Evolutionary conservation across 805 yeast genomes (phyloP), one percentile per base, ranked within the genome.

Genomic region (Sungouiozyma intestinalis): DNA sequence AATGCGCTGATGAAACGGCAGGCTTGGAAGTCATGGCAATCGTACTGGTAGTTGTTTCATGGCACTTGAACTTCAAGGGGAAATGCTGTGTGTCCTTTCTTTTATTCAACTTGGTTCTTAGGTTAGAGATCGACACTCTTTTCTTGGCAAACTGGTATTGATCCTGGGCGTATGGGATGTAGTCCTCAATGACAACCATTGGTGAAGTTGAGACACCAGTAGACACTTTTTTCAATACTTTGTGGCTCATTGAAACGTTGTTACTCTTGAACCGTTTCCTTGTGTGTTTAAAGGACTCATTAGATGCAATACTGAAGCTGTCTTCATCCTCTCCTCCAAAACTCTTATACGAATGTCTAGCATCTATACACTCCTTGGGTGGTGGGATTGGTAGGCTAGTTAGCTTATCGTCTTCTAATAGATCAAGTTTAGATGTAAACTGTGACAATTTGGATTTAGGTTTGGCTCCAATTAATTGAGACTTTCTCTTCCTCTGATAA

Each of bases 351-450:
- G 24, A 16, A 8, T 35, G 27, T 15, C 31, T 38, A 3, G 29
- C 35, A 16, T 40, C 33, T 14, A 16, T 31, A 8, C 18, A 17
- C 11, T 27, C 16, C 1, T 20, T 32, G 9, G 63, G 63, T 3
- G 60, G 63, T 16, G 54, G 54, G 16, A 58, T 52, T 5, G 63
- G 63, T 13, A 58, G 44, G 21, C 57, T 54, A 2, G 62, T 58
- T 5, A 58, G 40, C 16, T 47, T 57, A 31, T 50, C 48, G 35
- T 55, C 60, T 38, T 58, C 62, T 16, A 58, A 43, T 31, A 57
- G 42, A 44, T 58, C 62, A 40, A 57, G 48, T 44, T 55, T 57
- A n/a, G 61, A 54, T n/a, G 52, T 47, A 13, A 55, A 41, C 16
- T 48, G 49, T 24, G 49, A 39, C 27, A 58, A 42, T 40, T 46